phyloP scores from a whole-genome alignment of 2,329 filamentous ascomycete genomes.

The Elsinoe ampelina region DNA sequence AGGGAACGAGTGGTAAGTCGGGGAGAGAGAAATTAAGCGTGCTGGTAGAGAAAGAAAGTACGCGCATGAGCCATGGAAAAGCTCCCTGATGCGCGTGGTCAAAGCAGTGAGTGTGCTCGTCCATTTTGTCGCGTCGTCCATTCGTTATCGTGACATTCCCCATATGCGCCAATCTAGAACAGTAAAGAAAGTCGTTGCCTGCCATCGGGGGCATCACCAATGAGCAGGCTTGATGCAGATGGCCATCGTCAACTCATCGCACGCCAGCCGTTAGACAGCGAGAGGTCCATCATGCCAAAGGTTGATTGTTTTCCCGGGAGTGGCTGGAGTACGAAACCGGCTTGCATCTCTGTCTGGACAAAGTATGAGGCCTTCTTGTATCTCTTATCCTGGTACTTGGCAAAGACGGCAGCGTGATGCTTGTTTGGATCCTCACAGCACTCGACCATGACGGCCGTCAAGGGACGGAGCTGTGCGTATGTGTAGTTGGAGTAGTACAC shows the following conservation, averaged over 20 bases:
- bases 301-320: slow-evolving; percentile 14
- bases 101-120: slow-evolving; percentile 10
- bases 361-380: slow-evolving; percentile 78
- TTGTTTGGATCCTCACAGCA: slow-evolving; percentile 73
- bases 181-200: slow-evolving; percentile 8
- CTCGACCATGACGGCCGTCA: slow-evolving; percentile 71
- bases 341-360: slow-evolving; percentile 64
- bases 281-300: slow-evolving; percentile 12
- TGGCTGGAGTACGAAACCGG: slow-evolving; percentile 46
- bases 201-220: neutral
- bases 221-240: neutral
- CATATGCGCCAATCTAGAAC: slow-evolving; percentile 1
- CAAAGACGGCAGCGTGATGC: slow-evolving; percentile 79
- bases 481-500: slow-evolving; percentile 93
- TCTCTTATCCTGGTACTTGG: slow-evolving; percentile 82
- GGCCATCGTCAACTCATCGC: slow-evolving; percentile 10
- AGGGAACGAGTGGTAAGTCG: neutral
- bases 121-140: slow-evolving; percentile 6
- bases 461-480: slow-evolving; percentile 66
- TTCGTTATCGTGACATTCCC: slow-evolving; percentile 4
- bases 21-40: neutral
- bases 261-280: slow-evolving; percentile 7
- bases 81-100: neutral
- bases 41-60: neutral
- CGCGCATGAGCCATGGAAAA: neutral